phyloP scores from a whole-genome alignment of 1,284 basidiomycete genomes.

The Irpex rosettiformis region DNA sequence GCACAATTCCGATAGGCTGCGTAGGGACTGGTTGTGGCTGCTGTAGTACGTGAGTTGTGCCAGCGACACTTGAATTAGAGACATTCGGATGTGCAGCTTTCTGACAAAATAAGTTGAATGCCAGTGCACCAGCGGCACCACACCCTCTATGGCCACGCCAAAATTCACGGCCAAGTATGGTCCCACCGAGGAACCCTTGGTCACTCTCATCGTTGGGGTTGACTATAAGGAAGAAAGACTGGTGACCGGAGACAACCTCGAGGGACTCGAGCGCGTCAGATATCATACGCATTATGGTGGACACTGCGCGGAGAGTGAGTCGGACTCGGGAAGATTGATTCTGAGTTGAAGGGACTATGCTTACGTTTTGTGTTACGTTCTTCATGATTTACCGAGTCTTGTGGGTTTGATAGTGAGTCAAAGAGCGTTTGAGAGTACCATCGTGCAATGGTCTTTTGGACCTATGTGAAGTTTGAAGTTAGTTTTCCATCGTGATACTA shows the following conservation, averaged over 20 bases:
- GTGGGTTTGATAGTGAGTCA: neutral
- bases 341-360: no score
- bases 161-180: constrained; percentile 54
- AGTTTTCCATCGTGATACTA: neutral
- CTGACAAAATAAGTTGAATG: constrained; percentile 48
- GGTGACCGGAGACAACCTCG: constrained; percentile 42
- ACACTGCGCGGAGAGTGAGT: no score
- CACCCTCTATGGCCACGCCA: constrained; percentile 59
- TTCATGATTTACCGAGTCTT: neutral
- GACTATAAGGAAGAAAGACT: constrained; percentile 60
- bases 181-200: constrained; percentile 60
- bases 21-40: neutral
- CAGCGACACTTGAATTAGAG: neutral
- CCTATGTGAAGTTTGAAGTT: constrained; percentile 33
- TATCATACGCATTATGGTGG: constrained; percentile 40
- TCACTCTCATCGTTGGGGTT: constrained; percentile 44
- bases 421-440: constrained; percentile 26
- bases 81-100: constrained; percentile 14
- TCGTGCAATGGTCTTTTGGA: constrained; percentile 48
- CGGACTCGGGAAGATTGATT: no score
- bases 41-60: neutral
- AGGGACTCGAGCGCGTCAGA: constrained; percentile 52
- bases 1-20: neutral
- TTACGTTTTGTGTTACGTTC: neutral
- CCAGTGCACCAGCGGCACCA: constrained; percentile 50